phyloP scores from a whole-genome alignment of 805 yeast genomes.

The Wickerhamomyces bovis region DNA sequence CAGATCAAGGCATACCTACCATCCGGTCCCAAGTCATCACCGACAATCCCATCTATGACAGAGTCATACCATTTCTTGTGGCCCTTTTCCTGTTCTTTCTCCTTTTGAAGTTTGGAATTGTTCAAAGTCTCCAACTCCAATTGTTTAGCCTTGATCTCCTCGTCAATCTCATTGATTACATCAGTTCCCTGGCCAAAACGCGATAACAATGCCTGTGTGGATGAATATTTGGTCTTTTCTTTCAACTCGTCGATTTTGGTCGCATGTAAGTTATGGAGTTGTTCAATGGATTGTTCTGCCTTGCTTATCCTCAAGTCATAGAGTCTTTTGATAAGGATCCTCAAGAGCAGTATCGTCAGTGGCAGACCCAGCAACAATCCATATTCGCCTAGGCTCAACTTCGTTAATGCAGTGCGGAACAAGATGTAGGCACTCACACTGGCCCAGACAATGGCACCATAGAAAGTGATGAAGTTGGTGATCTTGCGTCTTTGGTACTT shows the following conservation, averaged over 20 bases:
- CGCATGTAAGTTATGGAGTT: constrained; percentile 40
- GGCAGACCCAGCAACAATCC: constrained; percentile 1
- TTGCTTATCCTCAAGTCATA: constrained; percentile 8
- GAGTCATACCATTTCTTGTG: constrained; percentile 32
- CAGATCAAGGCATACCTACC: constrained; percentile 71
- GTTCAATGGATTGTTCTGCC: constrained; percentile 18
- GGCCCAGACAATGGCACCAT: constrained; percentile 12
- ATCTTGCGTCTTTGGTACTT: constrained; percentile 4
- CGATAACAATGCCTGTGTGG: constrained; percentile 66
- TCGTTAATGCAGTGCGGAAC: not conserved
- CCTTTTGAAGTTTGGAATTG: not conserved
- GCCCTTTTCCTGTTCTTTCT: constrained; percentile 1
- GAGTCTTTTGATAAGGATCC: not conserved
- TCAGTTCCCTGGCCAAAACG: constrained; percentile 55
- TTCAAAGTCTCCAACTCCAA: constrained; percentile 26
- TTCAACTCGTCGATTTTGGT: constrained; percentile 62
- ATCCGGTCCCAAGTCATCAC: constrained; percentile 59
- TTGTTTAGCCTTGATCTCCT: constrained; percentile 35
- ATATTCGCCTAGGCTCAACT: not conserved
- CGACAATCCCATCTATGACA: constrained; percentile 39
- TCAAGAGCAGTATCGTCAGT: not conserved
- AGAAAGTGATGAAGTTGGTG: constrained; percentile 3
- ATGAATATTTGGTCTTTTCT: constrained; percentile 64
- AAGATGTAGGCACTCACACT: not conserved
- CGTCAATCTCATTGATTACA: constrained; percentile 36